These are phyloP conservation scores for Lasiodiplodia theobromae DNA, from an alignment of 2,329 filamentous ascomycete species.

Conservation along the genomic window DNA sequence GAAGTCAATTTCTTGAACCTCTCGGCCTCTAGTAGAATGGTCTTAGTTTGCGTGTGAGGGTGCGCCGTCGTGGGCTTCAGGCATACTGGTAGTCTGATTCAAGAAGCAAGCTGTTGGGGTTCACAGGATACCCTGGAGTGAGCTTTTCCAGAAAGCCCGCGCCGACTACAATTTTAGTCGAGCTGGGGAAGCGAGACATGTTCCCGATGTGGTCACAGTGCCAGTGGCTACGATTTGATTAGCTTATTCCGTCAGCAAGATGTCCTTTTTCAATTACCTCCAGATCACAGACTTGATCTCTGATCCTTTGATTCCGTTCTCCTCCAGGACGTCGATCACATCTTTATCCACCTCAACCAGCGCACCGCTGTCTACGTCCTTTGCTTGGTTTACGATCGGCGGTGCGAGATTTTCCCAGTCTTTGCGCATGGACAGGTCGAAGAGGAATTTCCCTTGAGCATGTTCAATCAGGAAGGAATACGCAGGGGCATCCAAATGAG, in stretches of 20 bases:
- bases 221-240: neutral
- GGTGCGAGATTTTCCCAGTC: slow-evolving; percentile 50
- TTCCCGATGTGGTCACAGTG: slow-evolving; percentile 14
- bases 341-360: slow-evolving; percentile 52
- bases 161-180: slow-evolving; percentile 4
- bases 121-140: slow-evolving; percentile 5
- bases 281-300: slow-evolving; percentile 20
- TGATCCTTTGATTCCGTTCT: neutral
- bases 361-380: slow-evolving; percentile 37
- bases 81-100: slow-evolving; percentile 21
- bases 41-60: neutral
- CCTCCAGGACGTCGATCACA: slow-evolving; percentile 33
- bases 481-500: neutral
- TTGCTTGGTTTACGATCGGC: slow-evolving; percentile 32
- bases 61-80: neutral
- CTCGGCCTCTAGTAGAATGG: slow-evolving; percentile 32
- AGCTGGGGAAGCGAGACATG: neutral
- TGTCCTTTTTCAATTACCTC: slow-evolving; percentile 31
- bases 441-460: slow-evolving; percentile 6
- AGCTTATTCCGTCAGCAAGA: neutral
- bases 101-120: neutral
- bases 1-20: slow-evolving; percentile 45
- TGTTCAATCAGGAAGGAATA: slow-evolving; percentile 23
- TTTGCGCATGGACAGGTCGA: slow-evolving; percentile 46
- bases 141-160: neutral